Conservation (phyloP, 176 grass and related monocot species). For the Guadua angustifolia region DNA sequence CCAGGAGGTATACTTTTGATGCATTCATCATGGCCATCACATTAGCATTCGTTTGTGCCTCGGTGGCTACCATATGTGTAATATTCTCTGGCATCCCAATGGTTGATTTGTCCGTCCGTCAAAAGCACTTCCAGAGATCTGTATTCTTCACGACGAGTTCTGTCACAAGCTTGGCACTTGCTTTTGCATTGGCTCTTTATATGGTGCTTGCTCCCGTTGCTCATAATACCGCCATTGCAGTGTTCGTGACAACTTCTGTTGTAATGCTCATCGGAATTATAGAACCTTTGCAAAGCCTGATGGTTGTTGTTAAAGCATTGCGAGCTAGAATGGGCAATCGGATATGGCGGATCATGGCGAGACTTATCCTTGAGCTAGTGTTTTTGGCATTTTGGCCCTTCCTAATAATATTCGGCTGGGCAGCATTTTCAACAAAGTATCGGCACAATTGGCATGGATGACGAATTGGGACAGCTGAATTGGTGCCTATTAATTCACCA, state of each 20-base stretch:
- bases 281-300: background rate
- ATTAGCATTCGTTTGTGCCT: constrained; percentile 9
- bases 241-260: background rate
- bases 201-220: background rate
- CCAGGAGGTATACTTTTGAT: constrained; percentile 29
- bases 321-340: background rate
- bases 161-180: background rate
- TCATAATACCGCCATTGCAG: background rate
- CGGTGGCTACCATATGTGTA: background rate
- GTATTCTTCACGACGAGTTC: background rate
- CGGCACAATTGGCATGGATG: background rate
- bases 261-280: background rate
- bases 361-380: background rate
- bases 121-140: background rate
- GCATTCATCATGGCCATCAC: constrained; percentile 33
- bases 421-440: background rate
- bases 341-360: background rate
- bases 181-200: constrained; percentile 7
- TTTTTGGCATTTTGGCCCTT: background rate
- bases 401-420: background rate
- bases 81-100: background rate
- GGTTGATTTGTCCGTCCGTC: background rate
- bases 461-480: too few species aligned
- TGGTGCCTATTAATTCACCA: too few species aligned
- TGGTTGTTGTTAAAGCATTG: background rate